These are phyloP conservation scores for Pulveroboletus sp. DNA, from an alignment of 768 basidiomycete species.

Conservation along the genomic window DNA sequence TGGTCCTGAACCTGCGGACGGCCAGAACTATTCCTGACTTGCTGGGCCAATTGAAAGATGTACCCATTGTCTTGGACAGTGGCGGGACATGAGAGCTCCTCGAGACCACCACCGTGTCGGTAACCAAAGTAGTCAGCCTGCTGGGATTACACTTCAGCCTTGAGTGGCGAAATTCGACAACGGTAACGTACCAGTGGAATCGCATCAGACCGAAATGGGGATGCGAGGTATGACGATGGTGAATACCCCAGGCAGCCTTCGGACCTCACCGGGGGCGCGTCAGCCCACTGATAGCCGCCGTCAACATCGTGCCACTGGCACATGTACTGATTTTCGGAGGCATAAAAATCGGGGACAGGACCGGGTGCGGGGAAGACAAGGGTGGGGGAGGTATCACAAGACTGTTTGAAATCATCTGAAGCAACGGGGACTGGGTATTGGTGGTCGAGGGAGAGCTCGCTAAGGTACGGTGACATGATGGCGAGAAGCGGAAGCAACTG, in stretches of 20 bases:
- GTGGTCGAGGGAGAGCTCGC: conserved; percentile 19
- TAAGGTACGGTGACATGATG: conserved; percentile 25
- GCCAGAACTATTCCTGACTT: conserved; percentile 13
- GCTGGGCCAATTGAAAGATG: conserved; percentile 23
- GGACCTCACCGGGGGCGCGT: conserved; percentile 24
- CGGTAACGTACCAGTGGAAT: conserved; percentile 16
- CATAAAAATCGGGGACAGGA: conserved; percentile 20
- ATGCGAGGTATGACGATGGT: conserved; percentile 11
- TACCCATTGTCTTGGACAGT: conserved; percentile 19
- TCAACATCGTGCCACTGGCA: conserved; percentile 28
- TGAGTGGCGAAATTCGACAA: not conserved
- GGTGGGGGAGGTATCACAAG: conserved; percentile 20
- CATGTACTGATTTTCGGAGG: conserved; percentile 27
- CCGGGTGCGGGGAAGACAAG: conserved; percentile 15
- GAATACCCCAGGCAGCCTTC: conserved; percentile 22
- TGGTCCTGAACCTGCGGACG: conserved; percentile 30
- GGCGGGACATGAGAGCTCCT: conserved; percentile 7
- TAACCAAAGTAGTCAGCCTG: conserved; percentile 19
- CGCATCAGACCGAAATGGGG: conserved; percentile 15
- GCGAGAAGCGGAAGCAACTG: conserved; percentile 14
- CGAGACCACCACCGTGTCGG: conserved; percentile 15
- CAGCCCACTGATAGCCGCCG: conserved; percentile 27
- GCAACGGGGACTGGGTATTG: conserved; percentile 7
- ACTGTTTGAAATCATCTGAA: conserved; percentile 18
- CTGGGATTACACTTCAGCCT: conserved; percentile 1